Evolutionary conservation across 495 filamentous ascomycete species (phyloP).

Genomic region (Filosporella fistucella): DNA sequence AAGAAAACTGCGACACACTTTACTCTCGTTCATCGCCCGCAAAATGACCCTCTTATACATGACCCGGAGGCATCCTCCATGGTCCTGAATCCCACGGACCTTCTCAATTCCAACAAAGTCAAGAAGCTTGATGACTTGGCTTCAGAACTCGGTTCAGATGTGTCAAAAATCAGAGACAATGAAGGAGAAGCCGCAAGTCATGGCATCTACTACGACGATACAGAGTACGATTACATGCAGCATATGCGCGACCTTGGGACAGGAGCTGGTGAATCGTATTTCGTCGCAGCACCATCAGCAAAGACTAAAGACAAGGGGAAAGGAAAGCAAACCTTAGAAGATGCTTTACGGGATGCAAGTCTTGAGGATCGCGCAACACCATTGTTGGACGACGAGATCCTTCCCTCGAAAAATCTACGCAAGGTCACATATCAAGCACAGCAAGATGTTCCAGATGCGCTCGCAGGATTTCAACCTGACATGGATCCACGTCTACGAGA

Average conservation of each 20-base stretch:
- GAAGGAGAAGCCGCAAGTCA: conserved; percentile 95
- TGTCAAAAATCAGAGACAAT: conserved; percentile 66
- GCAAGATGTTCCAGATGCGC: conserved; percentile 84
- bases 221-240: conserved; percentile 98
- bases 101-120: conserved; percentile 47
- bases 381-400: conserved; percentile 61
- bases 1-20: conserved; percentile 93
- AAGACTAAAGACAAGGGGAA: conserved; percentile 59
- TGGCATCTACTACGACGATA: conserved; percentile 83
- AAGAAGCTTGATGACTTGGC: conserved; percentile 69
- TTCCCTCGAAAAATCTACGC: conserved; percentile 66
- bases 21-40: conserved; percentile 88
- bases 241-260: conserved; percentile 81
- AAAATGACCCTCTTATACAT: conserved; percentile 94
- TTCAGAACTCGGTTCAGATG: conserved; percentile 65
- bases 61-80: conserved; percentile 77
- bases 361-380: conserved; percentile 54
- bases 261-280: conserved; percentile 60
- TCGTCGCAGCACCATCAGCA: conserved; percentile 63
- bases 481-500: conserved; percentile 96
- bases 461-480: conserved; percentile 92
- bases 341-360: conserved; percentile 67
- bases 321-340: conserved; percentile 66
- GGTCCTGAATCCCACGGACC: conserved; percentile 60
- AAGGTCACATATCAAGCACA: conserved; percentile 85